These are phyloP conservation scores for Macrocybe sp. DNA, from an alignment of 1,284 basidiomycete species.

Conservation along the genomic window DNA sequence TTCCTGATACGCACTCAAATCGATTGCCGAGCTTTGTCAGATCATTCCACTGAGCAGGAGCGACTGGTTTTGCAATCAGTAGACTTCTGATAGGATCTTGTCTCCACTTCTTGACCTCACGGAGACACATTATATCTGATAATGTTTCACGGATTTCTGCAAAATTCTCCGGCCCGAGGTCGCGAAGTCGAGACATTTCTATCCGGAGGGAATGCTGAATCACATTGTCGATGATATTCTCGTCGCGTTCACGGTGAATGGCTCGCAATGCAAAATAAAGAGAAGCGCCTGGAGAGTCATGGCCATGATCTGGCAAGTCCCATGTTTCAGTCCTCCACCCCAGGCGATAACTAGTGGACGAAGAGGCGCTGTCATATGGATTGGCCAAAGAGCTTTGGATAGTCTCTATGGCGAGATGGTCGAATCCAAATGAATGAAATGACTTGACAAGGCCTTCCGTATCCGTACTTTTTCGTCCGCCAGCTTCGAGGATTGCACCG, in stretches of 20 bases:
- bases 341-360: slow-evolving; percentile 67
- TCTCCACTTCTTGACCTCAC: slow-evolving; percentile 66
- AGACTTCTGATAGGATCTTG: slow-evolving; percentile 29
- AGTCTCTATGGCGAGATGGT: slow-evolving; percentile 69
- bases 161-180: slow-evolving; percentile 72
- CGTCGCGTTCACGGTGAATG: slow-evolving; percentile 69
- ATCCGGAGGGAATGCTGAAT: slow-evolving; percentile 47
- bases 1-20: slow-evolving; percentile 57
- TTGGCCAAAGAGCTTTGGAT: slow-evolving; percentile 38
- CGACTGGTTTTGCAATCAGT: slow-evolving; percentile 30
- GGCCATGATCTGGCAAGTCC: slow-evolving; percentile 75
- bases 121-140: slow-evolving; percentile 73
- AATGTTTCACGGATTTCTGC: slow-evolving; percentile 65
- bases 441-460: slow-evolving; percentile 63
- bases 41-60: slow-evolving; percentile 30
- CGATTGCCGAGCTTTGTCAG: slow-evolving; percentile 46
- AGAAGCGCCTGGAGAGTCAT: slow-evolving; percentile 46
- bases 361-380: slow-evolving; percentile 26
- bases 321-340: slow-evolving; percentile 91
- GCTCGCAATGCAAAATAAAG: slow-evolving; percentile 80
- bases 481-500: slow-evolving; percentile 76
- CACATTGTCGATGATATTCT: slow-evolving; percentile 37
- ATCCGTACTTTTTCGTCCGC: slow-evolving; percentile 32
- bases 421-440: slow-evolving; percentile 86
- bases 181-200: slow-evolving; percentile 64